These are phyloP conservation scores for Trypethelium eluteriae DNA, from an alignment of 495 filamentous ascomycete species.

Conservation along the genomic window DNA sequence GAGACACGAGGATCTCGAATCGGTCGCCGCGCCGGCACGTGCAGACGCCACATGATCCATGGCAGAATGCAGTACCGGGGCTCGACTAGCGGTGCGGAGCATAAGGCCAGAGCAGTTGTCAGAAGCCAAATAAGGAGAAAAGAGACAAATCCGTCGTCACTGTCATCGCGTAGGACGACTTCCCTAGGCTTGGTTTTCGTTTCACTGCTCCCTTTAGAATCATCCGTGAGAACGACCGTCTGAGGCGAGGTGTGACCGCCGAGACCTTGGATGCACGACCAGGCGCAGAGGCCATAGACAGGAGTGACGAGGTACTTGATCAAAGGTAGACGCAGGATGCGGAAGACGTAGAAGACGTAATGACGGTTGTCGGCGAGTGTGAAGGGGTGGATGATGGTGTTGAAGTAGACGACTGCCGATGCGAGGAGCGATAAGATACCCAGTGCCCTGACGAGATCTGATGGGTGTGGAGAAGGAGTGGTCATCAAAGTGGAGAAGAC, in stretches of 20 bases:
- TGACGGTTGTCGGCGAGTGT: constrained; percentile 94
- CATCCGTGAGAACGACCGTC: not conserved
- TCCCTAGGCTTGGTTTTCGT: constrained; percentile 33
- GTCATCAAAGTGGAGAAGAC: constrained; percentile 23
- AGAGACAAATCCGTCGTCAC: constrained; percentile 28
- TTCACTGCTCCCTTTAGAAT: constrained; percentile 1
- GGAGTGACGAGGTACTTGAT: constrained; percentile 62
- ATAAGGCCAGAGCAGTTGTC: constrained; percentile 64
- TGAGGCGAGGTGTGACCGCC: constrained; percentile 23
- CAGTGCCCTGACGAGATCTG: constrained; percentile 17
- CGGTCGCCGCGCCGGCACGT: constrained; percentile 48
- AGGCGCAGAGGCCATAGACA: constrained; percentile 56
- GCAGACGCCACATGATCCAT: constrained; percentile 87
- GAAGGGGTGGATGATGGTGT: constrained; percentile 93
- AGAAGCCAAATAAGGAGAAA: constrained; percentile 63
- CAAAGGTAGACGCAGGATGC: constrained; percentile 59
- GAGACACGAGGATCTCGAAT: not conserved
- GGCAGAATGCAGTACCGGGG: constrained; percentile 91
- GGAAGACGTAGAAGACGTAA: constrained; percentile 94
- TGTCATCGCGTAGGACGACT: no score
- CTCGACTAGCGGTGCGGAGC: constrained; percentile 87
- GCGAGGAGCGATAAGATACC: constrained; percentile 42
- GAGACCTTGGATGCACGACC: constrained; percentile 51
- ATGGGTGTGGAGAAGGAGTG: constrained; percentile 35
- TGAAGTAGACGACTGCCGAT: constrained; percentile 58